phyloP scores from a whole-genome alignment of 2,329 filamentous ascomycete species.

The Apiospora pterosperma region DNA sequence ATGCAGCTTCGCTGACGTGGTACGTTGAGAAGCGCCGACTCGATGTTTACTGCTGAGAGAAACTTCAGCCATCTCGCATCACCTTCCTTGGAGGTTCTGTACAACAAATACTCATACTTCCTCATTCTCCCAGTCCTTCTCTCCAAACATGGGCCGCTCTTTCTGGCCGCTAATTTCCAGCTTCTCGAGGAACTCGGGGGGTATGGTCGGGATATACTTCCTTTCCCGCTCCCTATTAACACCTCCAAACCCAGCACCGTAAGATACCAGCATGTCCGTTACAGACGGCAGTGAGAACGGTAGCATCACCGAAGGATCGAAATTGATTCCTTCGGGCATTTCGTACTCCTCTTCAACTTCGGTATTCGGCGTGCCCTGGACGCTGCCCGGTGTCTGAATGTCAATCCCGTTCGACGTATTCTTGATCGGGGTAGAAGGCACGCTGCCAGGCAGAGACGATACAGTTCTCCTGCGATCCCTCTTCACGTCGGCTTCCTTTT shows the following conservation, averaged over 20 bases:
- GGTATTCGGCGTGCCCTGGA: slow-evolving; percentile 36
- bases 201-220: slow-evolving; percentile 94
- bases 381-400: slow-evolving; percentile 38
- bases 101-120: slow-evolving; percentile 39
- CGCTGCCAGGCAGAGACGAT: slow-evolving; percentile 26
- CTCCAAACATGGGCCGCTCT: slow-evolving; percentile 55
- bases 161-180: slow-evolving; percentile 61
- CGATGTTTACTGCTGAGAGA: neutral
- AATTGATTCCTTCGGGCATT: slow-evolving; percentile 68
- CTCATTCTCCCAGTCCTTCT: slow-evolving; percentile 66
- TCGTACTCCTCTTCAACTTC: slow-evolving; percentile 63
- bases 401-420: slow-evolving; percentile 39
- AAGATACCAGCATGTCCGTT: slow-evolving; percentile 95
- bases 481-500: slow-evolving; percentile 66
- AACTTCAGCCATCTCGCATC: neutral
- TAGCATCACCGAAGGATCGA: slow-evolving; percentile 88
- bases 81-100: neutral
- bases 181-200: slow-evolving; percentile 87
- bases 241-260: slow-evolving; percentile 91
- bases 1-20: neutral
- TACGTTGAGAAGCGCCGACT: neutral
- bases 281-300: slow-evolving; percentile 94
- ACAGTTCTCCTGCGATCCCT: slow-evolving; percentile 51
- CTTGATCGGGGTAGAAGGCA: slow-evolving; percentile 33
- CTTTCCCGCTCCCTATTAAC: slow-evolving; percentile 86